Evolutionary conservation across 2,329 filamentous ascomycete species (phyloP).

Genomic region (Cordyceps militaris): DNA sequence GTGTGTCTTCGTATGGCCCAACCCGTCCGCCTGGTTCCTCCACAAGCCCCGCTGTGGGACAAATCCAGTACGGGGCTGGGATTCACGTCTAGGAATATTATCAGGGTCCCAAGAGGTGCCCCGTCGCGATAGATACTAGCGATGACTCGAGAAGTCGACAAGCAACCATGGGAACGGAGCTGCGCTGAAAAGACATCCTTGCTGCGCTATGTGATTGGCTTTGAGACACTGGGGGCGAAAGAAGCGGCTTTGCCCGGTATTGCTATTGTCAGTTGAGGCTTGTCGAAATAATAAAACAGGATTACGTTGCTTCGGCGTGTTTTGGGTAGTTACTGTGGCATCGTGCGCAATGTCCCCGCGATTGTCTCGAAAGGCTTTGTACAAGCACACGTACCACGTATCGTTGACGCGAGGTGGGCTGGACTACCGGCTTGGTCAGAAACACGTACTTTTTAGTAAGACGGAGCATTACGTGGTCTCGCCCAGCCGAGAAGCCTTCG

Average conservation of each 20-base stretch:
- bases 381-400: not conserved
- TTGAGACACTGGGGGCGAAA: not conserved
- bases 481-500: not conserved
- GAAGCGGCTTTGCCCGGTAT: not conserved
- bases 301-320: not conserved
- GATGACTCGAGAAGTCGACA: not conserved
- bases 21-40: conserved; percentile 4
- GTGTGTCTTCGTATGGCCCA: not conserved
- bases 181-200: not conserved
- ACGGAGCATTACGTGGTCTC: not conserved
- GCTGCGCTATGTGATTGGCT: not conserved
- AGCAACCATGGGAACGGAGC: not conserved
- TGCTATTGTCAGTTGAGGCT: not conserved
- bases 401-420: not conserved
- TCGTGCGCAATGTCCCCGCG: not conserved
- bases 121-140: not conserved
- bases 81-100: not conserved
- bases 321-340: not conserved
- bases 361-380: not conserved
- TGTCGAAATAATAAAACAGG: not conserved
- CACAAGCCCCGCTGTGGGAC: conserved; percentile 5
- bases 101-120: not conserved
- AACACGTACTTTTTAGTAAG: not conserved
- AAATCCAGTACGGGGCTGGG: not conserved
- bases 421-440: not conserved